phyloP scores from a whole-genome alignment of 257 asterid species.

The Penstemon barbatus region DNA sequence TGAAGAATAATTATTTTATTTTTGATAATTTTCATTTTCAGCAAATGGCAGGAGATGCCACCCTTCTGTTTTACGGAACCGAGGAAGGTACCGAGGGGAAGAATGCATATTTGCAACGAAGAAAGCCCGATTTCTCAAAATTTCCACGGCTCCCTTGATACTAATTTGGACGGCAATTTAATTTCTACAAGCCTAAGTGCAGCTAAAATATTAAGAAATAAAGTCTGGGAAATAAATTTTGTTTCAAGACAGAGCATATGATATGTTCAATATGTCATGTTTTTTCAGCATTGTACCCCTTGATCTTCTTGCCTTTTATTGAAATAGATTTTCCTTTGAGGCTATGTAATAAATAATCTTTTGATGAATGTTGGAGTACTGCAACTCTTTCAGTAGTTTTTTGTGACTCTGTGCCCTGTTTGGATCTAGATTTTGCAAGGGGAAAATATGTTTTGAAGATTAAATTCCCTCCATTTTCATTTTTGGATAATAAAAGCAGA shows the following conservation, averaged over 20 bases:
- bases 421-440: too few relatives aligned
- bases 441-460: too few relatives aligned
- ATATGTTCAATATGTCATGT: not conserved
- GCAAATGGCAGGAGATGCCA: slow-evolving; percentile 93
- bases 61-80: slow-evolving; percentile 84
- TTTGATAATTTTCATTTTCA: slow-evolving; percentile 18
- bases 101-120: slow-evolving; percentile 60
- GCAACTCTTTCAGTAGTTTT: too few relatives aligned
- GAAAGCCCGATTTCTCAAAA: slow-evolving; percentile 82
- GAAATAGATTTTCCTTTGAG: not conserved
- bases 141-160: slow-evolving; percentile 73
- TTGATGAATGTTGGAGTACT: too few relatives aligned
- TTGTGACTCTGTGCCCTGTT: too few relatives aligned
- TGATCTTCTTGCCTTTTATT: not conserved
- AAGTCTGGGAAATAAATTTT: slow-evolving; percentile 19
- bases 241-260: slow-evolving; percentile 2
- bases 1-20: not conserved
- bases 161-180: not conserved
- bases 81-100: slow-evolving; percentile 94
- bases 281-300: not conserved
- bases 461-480: too few relatives aligned
- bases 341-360: not conserved
- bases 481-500: too few relatives aligned
- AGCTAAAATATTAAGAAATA: slow-evolving; percentile 20
- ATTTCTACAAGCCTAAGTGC: not conserved